Conservation (phyloP, 1,284 basidiomycete species). For the Malassezia sympodialis region DNA sequence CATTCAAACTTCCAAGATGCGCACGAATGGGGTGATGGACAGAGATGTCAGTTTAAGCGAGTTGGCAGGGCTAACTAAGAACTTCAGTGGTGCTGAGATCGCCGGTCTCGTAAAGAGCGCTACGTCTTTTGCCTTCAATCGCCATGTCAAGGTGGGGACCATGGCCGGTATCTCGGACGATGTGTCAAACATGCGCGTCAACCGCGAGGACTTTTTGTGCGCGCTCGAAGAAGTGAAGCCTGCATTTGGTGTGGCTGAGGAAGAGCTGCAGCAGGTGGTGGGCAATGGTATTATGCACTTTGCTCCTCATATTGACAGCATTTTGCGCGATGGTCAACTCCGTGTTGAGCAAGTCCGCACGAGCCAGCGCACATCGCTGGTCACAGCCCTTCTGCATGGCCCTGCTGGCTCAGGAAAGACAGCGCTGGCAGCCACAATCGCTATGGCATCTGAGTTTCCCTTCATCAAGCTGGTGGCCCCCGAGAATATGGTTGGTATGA, state of each 20-base stretch:
- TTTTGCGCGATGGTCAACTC: slow-evolving; percentile 77
- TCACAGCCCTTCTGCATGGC: slow-evolving; percentile 77
- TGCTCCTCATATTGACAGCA: slow-evolving; percentile 59
- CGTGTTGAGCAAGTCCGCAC: slow-evolving; percentile 91
- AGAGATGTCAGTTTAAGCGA: slow-evolving; percentile 73
- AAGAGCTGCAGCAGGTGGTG: slow-evolving; percentile 84
- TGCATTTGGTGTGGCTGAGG: slow-evolving; percentile 94
- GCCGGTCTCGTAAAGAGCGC: slow-evolving; percentile 93
- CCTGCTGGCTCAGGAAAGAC: slow-evolving; percentile 88
- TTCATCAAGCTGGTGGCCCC: slow-evolving; percentile 97
- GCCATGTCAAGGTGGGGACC: slow-evolving; percentile 93
- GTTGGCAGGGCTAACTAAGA: slow-evolving; percentile 78
- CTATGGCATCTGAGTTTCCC: slow-evolving; percentile 80
- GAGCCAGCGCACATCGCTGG: slow-evolving; percentile 79
- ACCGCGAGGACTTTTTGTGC: slow-evolving; percentile 73
- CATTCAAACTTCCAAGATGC: slow-evolving; percentile 94
- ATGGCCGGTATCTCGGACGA: slow-evolving; percentile 93
- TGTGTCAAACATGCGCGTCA: slow-evolving; percentile 83
- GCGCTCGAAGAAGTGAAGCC: slow-evolving; percentile 92
- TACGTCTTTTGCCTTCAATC: slow-evolving; percentile 92
- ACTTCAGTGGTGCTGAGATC: slow-evolving; percentile 96
- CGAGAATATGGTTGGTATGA: slow-evolving; percentile 91
- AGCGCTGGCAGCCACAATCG: slow-evolving; percentile 86
- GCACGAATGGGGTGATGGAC: slow-evolving; percentile 80
- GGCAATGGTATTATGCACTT: slow-evolving; percentile 96